Evolutionary conservation across 2,329 filamentous ascomycete genomes (phyloP).

Genomic region (Beauveria varroae): DNA sequence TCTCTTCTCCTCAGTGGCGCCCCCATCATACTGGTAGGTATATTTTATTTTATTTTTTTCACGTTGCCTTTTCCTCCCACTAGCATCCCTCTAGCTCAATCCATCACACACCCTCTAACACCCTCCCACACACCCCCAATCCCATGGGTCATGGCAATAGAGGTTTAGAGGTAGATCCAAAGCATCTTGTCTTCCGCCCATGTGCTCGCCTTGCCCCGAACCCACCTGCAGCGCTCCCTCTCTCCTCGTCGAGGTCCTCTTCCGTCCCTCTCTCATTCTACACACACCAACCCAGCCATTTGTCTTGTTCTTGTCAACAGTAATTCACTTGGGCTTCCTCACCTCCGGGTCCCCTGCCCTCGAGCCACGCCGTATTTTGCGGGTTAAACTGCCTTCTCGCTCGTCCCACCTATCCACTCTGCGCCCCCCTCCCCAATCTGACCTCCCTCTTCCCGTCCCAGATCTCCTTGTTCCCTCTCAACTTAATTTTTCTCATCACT

Average conservation of each 20-base stretch:
- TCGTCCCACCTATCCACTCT: conserved; percentile 9
- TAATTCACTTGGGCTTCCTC: no score
- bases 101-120: not conserved
- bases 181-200: conserved; percentile 10
- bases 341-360: not conserved
- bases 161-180: not conserved
- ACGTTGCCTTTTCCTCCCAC: no score
- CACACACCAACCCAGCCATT: not conserved
- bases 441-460: conserved; percentile 8
- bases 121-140: no score
- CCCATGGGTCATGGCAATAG: not conserved
- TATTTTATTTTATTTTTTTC: no score
- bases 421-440: conserved; percentile 1
- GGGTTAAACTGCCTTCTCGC: conserved; percentile 1
- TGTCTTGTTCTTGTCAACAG: not conserved
- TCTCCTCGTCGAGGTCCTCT: not conserved
- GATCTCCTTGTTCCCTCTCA: not conserved
- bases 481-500: not conserved
- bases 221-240: not conserved
- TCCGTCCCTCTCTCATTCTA: not conserved
- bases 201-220: conserved; percentile 8
- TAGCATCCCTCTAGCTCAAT: no score
- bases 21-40: no score
- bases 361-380: conserved; percentile 9
- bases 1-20: no score